Evolutionary conservation across 208 protist species (phyloP), one percentile per base, ranked within the genome.

Genomic region (Acanthamoeba sp.): DNA sequence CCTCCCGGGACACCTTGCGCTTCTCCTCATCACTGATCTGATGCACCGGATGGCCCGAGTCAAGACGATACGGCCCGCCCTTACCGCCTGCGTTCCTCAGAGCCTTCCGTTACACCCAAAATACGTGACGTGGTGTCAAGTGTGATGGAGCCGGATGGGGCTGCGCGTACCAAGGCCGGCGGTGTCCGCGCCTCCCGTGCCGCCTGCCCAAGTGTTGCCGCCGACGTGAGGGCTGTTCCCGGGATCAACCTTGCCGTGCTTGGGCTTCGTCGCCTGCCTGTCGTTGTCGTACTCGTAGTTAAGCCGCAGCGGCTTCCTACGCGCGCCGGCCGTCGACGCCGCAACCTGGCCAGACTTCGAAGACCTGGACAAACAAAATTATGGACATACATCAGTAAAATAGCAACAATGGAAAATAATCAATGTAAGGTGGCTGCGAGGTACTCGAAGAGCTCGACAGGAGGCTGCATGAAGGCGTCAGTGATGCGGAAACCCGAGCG

Each of bases 161-260:
- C 5, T 0, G 50, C 24, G 18, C 76, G 45, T 27, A 52, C 76
- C 84, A 2, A 94, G 57, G 12, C 95, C 95, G 18, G 95, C 95
- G 3, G 95, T 96, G 76, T 96, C 94, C 27, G 88, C 59, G 20
- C 95, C 95, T 27, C 95, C 95, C 7, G 94, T 95, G 32, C 98
- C 98, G 50, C 98, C 98, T 0, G 98, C 98, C 97, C 97, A 99
- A 20, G 96, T 98, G 95, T 98, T 98, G 52, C 98, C 98, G 24
- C 98, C 98, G 93, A 98, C 97, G 95, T 99, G 98, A 57, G 98
- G 97, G 78, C 97, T 96, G 95, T 98, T 96, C 32, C 59, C 78
- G 4, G 95, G 95, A 91, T 99, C 98, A 20, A 97, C 95, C 95
- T 98, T 97, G 89, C 98, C 98, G 93, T 98, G 98, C 96, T 99